Evolutionary conservation across 2,329 filamentous ascomycete species (phyloP).

Genomic region (Fusarium sp.): DNA sequence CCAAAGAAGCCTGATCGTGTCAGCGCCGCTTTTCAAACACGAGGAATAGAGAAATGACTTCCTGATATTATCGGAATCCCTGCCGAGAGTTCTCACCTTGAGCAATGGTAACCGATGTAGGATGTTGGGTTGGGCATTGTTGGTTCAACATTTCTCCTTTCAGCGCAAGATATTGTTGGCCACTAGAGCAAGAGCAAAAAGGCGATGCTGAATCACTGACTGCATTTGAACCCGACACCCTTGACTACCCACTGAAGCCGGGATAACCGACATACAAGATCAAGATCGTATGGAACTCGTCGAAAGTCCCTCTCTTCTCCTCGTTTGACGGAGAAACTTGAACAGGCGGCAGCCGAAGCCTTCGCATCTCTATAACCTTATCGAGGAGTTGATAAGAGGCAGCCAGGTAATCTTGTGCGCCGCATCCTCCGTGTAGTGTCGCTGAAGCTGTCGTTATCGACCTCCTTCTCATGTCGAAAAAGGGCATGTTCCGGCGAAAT

Average conservation of each 20-base stretch:
- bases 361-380: not conserved
- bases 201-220: not conserved
- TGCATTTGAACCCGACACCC: not conserved
- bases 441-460: not conserved
- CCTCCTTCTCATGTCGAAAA: not conserved
- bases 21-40: not conserved
- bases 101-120: not conserved
- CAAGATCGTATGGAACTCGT: too few relatives aligned
- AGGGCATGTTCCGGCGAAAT: not conserved
- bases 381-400: not conserved
- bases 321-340: not conserved
- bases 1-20: not conserved
- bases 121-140: not conserved
- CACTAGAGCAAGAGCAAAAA: too few relatives aligned
- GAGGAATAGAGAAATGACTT: not conserved
- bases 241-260: too few relatives aligned
- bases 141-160: not conserved
- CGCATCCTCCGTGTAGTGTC: not conserved
- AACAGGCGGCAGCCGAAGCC: not conserved
- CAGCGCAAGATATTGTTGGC: not conserved
- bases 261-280: too few relatives aligned
- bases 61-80: not conserved
- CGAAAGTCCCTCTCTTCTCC: not conserved
- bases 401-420: not conserved
- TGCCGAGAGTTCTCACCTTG: not conserved